Conservation (phyloP, 352 stramenopile species). For the Peronospora destructor region DNA sequence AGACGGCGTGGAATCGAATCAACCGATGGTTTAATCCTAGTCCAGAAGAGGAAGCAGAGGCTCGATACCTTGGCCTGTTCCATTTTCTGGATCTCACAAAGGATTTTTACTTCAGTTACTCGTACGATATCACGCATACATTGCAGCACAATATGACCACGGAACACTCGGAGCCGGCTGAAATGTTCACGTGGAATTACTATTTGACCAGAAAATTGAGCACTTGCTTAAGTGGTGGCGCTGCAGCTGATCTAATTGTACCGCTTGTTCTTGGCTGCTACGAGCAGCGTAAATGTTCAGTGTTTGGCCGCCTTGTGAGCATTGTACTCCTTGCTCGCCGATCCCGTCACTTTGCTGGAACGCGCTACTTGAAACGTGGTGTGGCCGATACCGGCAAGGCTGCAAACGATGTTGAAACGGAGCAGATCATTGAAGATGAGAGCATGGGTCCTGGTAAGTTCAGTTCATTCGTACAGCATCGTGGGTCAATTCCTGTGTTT, state of each 20-base stretch:
- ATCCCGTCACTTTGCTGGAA: conserved; percentile 97
- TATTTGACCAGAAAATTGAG: conserved; percentile 93
- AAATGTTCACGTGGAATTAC: conserved; percentile 97
- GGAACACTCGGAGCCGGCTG: conserved; percentile 66
- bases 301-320: conserved; percentile 93
- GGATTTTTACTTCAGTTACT: conserved; percentile 99
- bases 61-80: conserved; percentile 93
- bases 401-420: conserved; percentile 99
- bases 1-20: conserved; percentile 54
- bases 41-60: conserved; percentile 76
- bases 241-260: conserved; percentile 84
- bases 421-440: conserved; percentile 92
- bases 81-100: conserved; percentile 98
- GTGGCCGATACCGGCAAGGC: conserved; percentile 97
- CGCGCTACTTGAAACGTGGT: conserved; percentile 96
- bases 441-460: conserved; percentile 89
- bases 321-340: conserved; percentile 94
- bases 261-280: conserved; percentile 93
- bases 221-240: conserved; percentile 69
- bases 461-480: conserved; percentile 95
- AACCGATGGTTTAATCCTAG: conserved; percentile 82
- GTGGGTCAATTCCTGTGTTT: conserved; percentile 98
- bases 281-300: conserved; percentile 93
- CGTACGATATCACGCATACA: conserved; percentile 96
- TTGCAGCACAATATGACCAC: conserved; percentile 97